Conservation (phyloP, 306 rosid species). For the Senna tora region DNA sequence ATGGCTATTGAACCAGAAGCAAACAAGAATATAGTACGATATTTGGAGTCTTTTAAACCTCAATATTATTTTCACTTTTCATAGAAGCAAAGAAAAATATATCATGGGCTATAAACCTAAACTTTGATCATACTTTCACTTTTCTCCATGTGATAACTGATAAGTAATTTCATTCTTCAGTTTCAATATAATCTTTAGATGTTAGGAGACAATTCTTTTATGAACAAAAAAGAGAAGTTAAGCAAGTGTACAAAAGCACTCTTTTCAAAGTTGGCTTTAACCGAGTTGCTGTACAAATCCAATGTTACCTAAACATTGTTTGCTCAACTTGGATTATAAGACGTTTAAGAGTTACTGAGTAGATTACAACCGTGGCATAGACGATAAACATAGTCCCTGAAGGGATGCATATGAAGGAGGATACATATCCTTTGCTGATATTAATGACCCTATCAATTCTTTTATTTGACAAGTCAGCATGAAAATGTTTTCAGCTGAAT, state of each 20-base stretch:
- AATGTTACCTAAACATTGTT: neutral
- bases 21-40: too few relatives aligned
- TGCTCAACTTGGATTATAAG: slow-evolving; percentile 11
- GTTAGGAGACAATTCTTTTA: too few relatives aligned
- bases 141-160: too few relatives aligned
- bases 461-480: slow-evolving; percentile 67
- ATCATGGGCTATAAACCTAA: too few relatives aligned
- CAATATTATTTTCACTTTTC: too few relatives aligned
- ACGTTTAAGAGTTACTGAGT: slow-evolving; percentile 15
- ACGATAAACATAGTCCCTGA: slow-evolving; percentile 69
- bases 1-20: too few relatives aligned
- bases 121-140: too few relatives aligned
- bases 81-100: too few relatives aligned
- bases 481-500: slow-evolving; percentile 73
- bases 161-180: too few relatives aligned
- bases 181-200: too few relatives aligned
- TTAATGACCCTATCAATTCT: slow-evolving; percentile 55
- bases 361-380: slow-evolving; percentile 52
- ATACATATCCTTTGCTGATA: slow-evolving; percentile 54
- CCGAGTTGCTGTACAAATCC: neutral
- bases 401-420: slow-evolving; percentile 74
- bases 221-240: too few relatives aligned
- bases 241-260: neutral
- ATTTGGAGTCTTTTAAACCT: too few relatives aligned
- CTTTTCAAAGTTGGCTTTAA: neutral